Base-by-base conservation (phyloP, 192 early-diverging fungal genomes). In the Oehlia diaphana region DNA sequence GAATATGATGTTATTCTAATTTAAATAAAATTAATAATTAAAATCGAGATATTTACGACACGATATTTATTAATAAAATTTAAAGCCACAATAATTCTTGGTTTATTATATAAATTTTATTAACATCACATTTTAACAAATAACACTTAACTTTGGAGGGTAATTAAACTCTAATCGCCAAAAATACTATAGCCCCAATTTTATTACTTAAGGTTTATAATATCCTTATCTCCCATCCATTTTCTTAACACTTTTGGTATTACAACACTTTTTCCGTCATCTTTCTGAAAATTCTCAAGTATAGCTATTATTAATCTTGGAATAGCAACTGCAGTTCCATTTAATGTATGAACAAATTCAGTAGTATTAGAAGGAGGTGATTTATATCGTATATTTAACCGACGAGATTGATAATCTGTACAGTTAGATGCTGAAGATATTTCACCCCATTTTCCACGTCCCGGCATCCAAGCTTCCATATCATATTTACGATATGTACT, bases 381-480 rank as follows among this genome's bases (percentile, higher is more conserved):
- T 72, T 88, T 82, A 76, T 90, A 90, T 42, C 94, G 86, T 37
- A 96, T 95, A 69, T 91, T 92, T 26, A 98, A 86, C 4, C 96
- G 83, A 7, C 96, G 90, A 0, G 96, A 87, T 84, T 98, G 96
- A 83, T 95, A 98, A 72, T 98, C 96, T 12, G 96, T 97, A 82
- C 96, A 98, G 81, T 95, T 96, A 16, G 93, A 95, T 0, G 95
- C 92, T 35, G 93, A 95, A 14, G 94, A 95, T 58, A 98, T 94
- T 87, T 96, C 94, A 9, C 94, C 94, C 93, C 93, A 95, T 12
- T 80, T 83, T 35, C 90, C 86, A 67, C 93, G 86, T 12, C 95
- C 97, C 8, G 97, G 96, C 95, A 98, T 97, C 97, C 97, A 98
- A 37, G 95, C 95, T 83, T 98, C 97, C 75, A 98, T 95, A 74